Conservation (phyloP, 164 flowering plant species). For the Liriodendron chinense region DNA sequence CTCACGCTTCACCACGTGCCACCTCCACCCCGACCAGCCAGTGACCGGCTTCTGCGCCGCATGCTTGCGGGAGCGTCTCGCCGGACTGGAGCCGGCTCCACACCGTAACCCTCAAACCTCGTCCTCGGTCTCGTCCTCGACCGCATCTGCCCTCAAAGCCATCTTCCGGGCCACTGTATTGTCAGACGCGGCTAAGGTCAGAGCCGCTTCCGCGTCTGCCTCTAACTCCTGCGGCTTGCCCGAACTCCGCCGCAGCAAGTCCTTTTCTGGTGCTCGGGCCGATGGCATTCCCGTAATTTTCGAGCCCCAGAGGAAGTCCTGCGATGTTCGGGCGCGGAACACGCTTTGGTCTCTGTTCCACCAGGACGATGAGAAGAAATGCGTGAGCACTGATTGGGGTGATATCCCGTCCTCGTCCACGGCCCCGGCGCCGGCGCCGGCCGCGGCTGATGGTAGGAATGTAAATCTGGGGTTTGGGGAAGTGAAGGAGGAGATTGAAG, state of each 20-base stretch:
- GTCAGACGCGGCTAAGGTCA: neutral
- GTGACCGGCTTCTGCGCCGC: slow-evolving; percentile 82
- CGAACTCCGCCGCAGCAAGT: slow-evolving; percentile 81
- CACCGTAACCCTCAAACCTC: slow-evolving; percentile 7
- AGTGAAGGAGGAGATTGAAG: slow-evolving; percentile 4
- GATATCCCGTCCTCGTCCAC: slow-evolving; percentile 21
- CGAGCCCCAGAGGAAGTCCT: slow-evolving; percentile 83
- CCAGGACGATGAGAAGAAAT: slow-evolving; percentile 46
- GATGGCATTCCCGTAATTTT: slow-evolving; percentile 53
- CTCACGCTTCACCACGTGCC: slow-evolving; percentile 50
- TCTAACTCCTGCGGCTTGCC: slow-evolving; percentile 22
- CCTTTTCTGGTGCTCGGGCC: slow-evolving; percentile 59
- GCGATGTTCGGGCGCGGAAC: slow-evolving; percentile 71
- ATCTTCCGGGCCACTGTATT: slow-evolving; percentile 11
- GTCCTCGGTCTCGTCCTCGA: slow-evolving; percentile 8
- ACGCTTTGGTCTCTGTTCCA: slow-evolving; percentile 58
- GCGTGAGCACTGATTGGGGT: slow-evolving; percentile 12
- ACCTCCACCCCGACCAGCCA: slow-evolving; percentile 62
- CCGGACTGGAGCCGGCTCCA: slow-evolving; percentile 35
- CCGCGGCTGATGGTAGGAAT: neutral
- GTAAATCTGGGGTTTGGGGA: slow-evolving; percentile 6
- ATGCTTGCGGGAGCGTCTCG: slow-evolving; percentile 86
- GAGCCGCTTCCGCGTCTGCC: slow-evolving; percentile 20
- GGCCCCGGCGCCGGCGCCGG: neutral
- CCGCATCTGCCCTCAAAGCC: slow-evolving; percentile 17